Evolutionary conservation across 2,329 filamentous ascomycete species (phyloP), one percentile per base, ranked within the genome.

Genomic region (Microascus cirrosus): DNA sequence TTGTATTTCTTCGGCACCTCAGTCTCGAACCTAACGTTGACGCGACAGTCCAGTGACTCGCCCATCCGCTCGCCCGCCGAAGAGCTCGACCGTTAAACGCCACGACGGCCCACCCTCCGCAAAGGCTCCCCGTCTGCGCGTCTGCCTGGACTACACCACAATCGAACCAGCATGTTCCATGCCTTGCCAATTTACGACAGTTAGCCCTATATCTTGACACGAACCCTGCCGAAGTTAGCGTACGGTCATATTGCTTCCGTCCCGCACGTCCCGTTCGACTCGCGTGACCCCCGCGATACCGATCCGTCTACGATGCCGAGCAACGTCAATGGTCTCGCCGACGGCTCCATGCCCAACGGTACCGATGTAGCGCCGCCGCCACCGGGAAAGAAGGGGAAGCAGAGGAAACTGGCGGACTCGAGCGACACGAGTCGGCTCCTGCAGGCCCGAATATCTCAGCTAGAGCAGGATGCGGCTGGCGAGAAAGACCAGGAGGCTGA

Each of bases 401-500:
- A 80, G 64, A 95, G 95, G 76, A 95, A 95, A 74, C 77, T 82
- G 54, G 76, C 89, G 62, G 92, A 96, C 69, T 88, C 90, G 22
- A 89, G 84, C 65, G 94, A 97, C 73, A 91, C 92, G 53, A 90
- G 90, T 61, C 95, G 96, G 73, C 81, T 96, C 62, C 82, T 99
- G 56, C 87, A 92, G 62, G 90, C 92, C 61, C 90, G 95, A 68
- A 96, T 99, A 69, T 93, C 91, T 24, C 94, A 97, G 74, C 77
- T 99, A 60, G 94, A 99, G 72, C 88, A 90, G 62, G 92, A 96
- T 77, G 89, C 88, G 55, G 91, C 91, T 12, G 90, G 90, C 60
- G 92, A 96, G 70, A 96, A 95, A 72, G 93, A 95, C 65, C 90
- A 96, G 73, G 92, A 96, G 74, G 84, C 88, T 61, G 94, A 97